phyloP scores from a whole-genome alignment of 306 rosid species.

The Glycine tomentella region DNA sequence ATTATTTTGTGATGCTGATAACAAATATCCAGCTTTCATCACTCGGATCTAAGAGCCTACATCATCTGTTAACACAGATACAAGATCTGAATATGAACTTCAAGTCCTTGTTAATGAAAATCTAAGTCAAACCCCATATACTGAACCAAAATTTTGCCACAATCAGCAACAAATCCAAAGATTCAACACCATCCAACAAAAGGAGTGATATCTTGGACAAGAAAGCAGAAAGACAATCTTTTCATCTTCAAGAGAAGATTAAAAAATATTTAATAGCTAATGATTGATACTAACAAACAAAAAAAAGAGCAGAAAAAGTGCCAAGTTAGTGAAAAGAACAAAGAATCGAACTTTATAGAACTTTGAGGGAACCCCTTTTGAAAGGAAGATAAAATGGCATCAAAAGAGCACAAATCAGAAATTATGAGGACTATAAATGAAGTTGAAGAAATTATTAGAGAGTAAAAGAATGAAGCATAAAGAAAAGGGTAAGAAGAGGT shows the following conservation, averaged over 20 bases:
- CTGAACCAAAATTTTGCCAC: conserved; percentile 4
- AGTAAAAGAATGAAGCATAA: conserved; percentile 17
- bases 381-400: background rate
- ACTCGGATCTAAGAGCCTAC: conserved; percentile 55
- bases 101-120: conserved; percentile 36
- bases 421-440: background rate
- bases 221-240: background rate
- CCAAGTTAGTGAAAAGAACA: conserved; percentile 26
- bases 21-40: conserved; percentile 46
- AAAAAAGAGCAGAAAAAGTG: background rate
- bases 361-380: conserved; percentile 11
- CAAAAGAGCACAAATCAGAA: conserved; percentile 27
- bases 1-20: conserved; percentile 25
- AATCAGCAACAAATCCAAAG: conserved; percentile 42
- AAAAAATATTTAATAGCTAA: conserved; percentile 11
- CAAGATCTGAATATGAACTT: conserved; percentile 62
- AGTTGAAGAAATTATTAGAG: conserved; percentile 26
- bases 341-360: conserved; percentile 38
- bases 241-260: background rate
- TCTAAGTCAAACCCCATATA: conserved; percentile 66
- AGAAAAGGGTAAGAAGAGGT: conserved; percentile 15
- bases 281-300: background rate
- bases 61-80: conserved; percentile 49
- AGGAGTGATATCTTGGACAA: conserved; percentile 11
- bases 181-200: conserved; percentile 38